A percentile compares a stretch with the other conserved stretches of the same genome.
Evolutionary conservation across 2,329 filamentous ascomycete genomes (phyloP).

Genomic region (Hypoxylon sp.): DNA sequence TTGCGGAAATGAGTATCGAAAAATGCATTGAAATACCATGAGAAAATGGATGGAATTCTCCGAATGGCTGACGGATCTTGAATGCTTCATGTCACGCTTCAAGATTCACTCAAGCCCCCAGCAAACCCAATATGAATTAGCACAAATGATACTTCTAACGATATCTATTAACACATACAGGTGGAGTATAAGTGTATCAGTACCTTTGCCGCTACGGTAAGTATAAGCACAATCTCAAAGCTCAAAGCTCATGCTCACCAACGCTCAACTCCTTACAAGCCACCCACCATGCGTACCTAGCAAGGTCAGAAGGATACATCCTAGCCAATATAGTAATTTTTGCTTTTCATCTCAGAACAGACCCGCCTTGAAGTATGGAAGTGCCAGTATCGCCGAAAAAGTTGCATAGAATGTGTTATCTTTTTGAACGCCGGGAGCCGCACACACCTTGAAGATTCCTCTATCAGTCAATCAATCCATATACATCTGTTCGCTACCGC

Average conservation of each 20-base stretch:
- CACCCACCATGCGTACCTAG: slow-evolving; percentile 8
- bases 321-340: slow-evolving; percentile 9
- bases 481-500: slow-evolving; percentile 64
- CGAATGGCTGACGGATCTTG: not conserved
- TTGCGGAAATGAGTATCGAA: slow-evolving; percentile 54
- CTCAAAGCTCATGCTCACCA: slow-evolving; percentile 3
- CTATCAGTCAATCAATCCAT: slow-evolving; percentile 63
- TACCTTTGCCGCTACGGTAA: not conserved
- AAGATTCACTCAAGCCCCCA: not conserved
- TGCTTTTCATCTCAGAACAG: slow-evolving; percentile 2
- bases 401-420: slow-evolving; percentile 4
- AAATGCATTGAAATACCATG: slow-evolving; percentile 41
- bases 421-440: slow-evolving; percentile 42
- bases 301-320: slow-evolving; percentile 9
- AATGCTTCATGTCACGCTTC: not conserved
- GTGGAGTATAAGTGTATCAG: slow-evolving; percentile 15
- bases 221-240: slow-evolving; percentile 18
- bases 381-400: slow-evolving; percentile 6
- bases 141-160: slow-evolving; percentile 13
- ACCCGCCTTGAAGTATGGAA: slow-evolving; percentile 10
- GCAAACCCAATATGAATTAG: not conserved
- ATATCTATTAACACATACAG: slow-evolving; percentile 37
- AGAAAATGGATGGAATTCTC: not conserved
- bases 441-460: slow-evolving; percentile 14
- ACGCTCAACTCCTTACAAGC: not conserved